A percentile compares a stretch with the other conserved stretches of the same genome.
Evolutionary conservation across 768 basidiomycete genomes (phyloP).

Genomic region (Calocybe indica): DNA sequence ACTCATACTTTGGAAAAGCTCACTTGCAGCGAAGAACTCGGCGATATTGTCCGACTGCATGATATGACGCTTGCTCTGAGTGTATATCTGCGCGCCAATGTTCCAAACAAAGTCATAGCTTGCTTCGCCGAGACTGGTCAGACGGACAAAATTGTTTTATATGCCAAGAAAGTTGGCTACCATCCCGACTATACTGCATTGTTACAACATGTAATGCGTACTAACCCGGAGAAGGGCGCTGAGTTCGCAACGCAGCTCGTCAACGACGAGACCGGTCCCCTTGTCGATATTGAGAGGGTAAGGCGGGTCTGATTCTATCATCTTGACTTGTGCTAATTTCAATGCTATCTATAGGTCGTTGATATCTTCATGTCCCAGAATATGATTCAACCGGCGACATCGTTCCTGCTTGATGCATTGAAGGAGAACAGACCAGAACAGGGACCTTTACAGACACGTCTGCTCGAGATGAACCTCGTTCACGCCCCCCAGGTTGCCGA

Average conservation of each 20-base stretch:
- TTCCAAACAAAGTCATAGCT: conserved; percentile 97
- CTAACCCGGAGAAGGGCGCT: conserved; percentile 95
- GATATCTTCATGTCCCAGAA: conserved; percentile 99
- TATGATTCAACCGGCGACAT: conserved; percentile 98
- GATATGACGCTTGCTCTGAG: conserved; percentile 98
- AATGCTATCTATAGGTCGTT: conserved; percentile 56
- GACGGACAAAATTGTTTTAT: conserved; percentile 95
- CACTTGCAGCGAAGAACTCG: conserved; percentile 97
- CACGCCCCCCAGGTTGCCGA: conserved; percentile 99
- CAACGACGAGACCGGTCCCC: conserved; percentile 87
- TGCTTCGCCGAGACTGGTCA: conserved; percentile 99
- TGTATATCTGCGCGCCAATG: conserved; percentile 95
- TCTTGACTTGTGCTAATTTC: conserved; percentile 1
- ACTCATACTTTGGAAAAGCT: conserved; percentile 44
- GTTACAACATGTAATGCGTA: conserved; percentile 93
- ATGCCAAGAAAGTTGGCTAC: conserved; percentile 96
- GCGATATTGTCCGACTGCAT: conserved; percentile 89
- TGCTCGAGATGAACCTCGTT: conserved; percentile 96
- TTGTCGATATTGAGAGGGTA: conserved; percentile 91
- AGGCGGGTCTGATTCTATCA: conserved; percentile 12
- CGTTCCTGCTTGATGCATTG: conserved; percentile 93
- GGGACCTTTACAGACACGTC: conserved; percentile 89
- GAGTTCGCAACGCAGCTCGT: conserved; percentile 95
- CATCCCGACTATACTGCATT: conserved; percentile 88
- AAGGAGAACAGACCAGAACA: conserved; percentile 99